Evolutionary conservation across 805 yeast species (phyloP).

Genomic region (Wickerhamomyces canadensis): DNA sequence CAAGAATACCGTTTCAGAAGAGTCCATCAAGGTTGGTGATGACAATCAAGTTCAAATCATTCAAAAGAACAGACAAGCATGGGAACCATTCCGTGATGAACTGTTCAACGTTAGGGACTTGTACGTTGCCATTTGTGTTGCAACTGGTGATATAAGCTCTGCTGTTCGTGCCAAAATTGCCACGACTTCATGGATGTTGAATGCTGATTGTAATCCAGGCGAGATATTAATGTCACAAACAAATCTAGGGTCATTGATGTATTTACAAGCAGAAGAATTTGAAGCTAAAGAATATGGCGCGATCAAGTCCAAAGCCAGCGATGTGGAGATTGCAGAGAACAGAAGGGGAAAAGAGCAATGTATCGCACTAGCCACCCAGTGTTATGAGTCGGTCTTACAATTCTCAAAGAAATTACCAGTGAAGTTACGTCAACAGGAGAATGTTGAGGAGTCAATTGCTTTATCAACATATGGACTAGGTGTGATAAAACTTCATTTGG

Average conservation of each 20-base stretch:
- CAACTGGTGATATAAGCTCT: slow-evolving; percentile 58
- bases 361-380: slow-evolving; percentile 29
- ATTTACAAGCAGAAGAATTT: slow-evolving; percentile 58
- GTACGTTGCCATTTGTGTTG: slow-evolving; percentile 63
- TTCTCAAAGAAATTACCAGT: slow-evolving; percentile 37
- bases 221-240: slow-evolving; percentile 61
- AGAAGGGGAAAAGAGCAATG: slow-evolving; percentile 25
- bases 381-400: slow-evolving; percentile 39
- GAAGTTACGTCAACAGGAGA: slow-evolving; percentile 29
- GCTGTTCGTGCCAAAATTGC: slow-evolving; percentile 58
- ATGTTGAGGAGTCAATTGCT: slow-evolving; percentile 63
- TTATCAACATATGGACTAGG: slow-evolving; percentile 84
- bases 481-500: slow-evolving; percentile 60
- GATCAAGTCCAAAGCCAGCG: slow-evolving; percentile 22
- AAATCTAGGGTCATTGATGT: slow-evolving; percentile 64
- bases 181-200: slow-evolving; percentile 67
- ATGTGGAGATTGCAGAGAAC: slow-evolving; percentile 18
- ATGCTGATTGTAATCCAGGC: slow-evolving; percentile 61
- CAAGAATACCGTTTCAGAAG: background rate
- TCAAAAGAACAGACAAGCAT: slow-evolving; percentile 41
- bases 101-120: slow-evolving; percentile 73
- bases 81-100: slow-evolving; percentile 75
- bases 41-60: slow-evolving; percentile 18
- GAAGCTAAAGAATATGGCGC: slow-evolving; percentile 41
- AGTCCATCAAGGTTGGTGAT: background rate